A percentile compares a stretch with the other conserved stretches of the same genome.
Conservation (phyloP, 78 protist species). For the Dictyostelium intermedium region DNA sequence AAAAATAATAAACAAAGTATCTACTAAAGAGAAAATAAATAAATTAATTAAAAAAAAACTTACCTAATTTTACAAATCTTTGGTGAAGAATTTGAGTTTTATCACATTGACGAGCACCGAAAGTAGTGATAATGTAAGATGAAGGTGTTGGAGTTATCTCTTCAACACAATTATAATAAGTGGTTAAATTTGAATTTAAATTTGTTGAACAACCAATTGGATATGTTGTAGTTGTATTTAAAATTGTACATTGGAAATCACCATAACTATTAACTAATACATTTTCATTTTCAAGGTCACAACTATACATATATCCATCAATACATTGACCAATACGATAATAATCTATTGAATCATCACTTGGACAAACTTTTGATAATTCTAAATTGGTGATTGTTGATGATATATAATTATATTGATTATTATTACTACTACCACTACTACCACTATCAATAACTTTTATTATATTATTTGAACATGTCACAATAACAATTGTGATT, state of each 20-base stretch:
- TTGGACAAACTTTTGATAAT: not conserved
- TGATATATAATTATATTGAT: not conserved
- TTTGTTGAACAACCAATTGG: not conserved
- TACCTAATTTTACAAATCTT: not conserved
- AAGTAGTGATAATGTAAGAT: not conserved
- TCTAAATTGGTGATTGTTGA: not conserved
- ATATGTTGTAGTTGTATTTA: not conserved
- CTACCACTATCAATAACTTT: not conserved
- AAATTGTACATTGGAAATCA: not conserved
- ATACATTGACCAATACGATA: not conserved
- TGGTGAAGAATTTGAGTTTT: not conserved
- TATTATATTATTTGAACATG: not conserved
- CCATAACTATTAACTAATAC: not conserved
- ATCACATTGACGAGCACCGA: not conserved
- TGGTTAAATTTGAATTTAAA: not conserved
- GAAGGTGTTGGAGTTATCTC: not conserved
- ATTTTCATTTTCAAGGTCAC: not conserved
- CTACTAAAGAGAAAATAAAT: too few relatives aligned
- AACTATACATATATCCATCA: not conserved
- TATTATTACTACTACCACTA: not conserved
- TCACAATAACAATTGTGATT: not conserved
- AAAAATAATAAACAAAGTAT: too few relatives aligned
- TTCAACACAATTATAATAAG: not conserved
- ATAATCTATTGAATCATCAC: not conserved
- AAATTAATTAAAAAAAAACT: not conserved